Conservation (phyloP, 2,329 filamentous ascomycete species). For the Ophiognomonia clavigignenti-juglandacearum region DNA sequence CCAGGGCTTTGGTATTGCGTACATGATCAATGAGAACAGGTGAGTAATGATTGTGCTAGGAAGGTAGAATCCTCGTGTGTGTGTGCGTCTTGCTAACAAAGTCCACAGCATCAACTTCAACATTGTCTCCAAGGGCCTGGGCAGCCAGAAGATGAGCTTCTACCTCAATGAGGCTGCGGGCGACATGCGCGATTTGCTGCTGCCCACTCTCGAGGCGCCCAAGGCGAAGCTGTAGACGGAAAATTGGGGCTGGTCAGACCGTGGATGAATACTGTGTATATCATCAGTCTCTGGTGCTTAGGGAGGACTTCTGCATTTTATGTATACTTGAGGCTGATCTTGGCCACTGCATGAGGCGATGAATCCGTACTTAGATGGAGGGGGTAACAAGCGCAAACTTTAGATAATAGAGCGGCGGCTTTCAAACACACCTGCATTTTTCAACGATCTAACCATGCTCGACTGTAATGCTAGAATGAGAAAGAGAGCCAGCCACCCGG, state of each 20-base stretch:
- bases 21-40: constrained; percentile 99
- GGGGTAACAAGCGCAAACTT: no score
- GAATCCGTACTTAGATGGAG: no score
- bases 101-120: constrained; percentile 96
- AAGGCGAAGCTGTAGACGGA: constrained; percentile 78
- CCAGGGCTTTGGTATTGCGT: constrained; percentile 93
- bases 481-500: background rate
- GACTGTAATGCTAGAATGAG: background rate
- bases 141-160: constrained; percentile 89
- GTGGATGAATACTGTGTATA: no score
- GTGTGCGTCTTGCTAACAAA: background rate
- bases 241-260: background rate
- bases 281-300: no score
- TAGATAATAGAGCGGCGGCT: no score
- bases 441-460: background rate
- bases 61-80: no score
- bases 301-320: no score
- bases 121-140: constrained; percentile 88
- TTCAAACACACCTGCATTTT: background rate
- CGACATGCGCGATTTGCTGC: constrained; percentile 82
- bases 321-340: no score
- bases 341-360: no score
- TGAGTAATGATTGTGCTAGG: constrained; percentile 34
- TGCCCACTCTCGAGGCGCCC: constrained; percentile 70
- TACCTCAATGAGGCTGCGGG: constrained; percentile 90